These are phyloP conservation scores for Teunomyces lycoperdinae DNA, from an alignment of 805 yeast species.

Conservation along the genomic window DNA sequence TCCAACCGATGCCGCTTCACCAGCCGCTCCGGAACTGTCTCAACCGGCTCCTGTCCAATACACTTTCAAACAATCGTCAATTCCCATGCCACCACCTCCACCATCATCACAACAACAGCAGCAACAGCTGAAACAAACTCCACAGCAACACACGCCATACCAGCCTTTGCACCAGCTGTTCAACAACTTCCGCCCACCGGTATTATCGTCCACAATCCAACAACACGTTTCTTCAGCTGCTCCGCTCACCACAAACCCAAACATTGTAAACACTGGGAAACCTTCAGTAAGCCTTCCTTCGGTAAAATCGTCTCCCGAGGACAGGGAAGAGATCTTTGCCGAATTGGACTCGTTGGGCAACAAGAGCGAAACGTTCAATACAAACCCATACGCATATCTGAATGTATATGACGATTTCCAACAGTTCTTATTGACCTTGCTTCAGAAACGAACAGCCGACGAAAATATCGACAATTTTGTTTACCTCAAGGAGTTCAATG, in stretches of 20 bases:
- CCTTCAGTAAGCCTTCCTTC: not conserved
- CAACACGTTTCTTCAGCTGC: too few relatives aligned
- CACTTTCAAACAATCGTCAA: conserved; percentile 7
- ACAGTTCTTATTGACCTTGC: conserved; percentile 14
- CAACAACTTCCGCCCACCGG: not conserved
- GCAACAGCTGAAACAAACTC: not conserved
- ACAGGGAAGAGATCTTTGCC: conserved; percentile 9
- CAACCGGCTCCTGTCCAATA: conserved; percentile 7
- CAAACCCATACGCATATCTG: conserved; percentile 20
- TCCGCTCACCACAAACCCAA: not conserved
- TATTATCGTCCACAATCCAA: not conserved
- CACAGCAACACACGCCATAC: not conserved
- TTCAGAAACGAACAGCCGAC: conserved; percentile 5
- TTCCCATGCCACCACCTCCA: not conserved
- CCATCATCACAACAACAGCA: not conserved
- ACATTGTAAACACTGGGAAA: not conserved
- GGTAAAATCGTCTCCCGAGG: not conserved
- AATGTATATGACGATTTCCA: conserved; percentile 22
- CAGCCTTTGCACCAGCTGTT: not conserved
- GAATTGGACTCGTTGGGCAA: conserved; percentile 14
- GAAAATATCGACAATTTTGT: conserved; percentile 11
- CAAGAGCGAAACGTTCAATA: conserved; percentile 7
- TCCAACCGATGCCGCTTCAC: conserved; percentile 13
- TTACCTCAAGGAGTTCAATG: conserved; percentile 15
- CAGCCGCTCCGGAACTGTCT: conserved; percentile 9